Percentiles rank a stretch among this genome's conserved stretches.
Conservation (phyloP, 2,329 filamentous ascomycete species). For the Penicillium palitans region DNA sequence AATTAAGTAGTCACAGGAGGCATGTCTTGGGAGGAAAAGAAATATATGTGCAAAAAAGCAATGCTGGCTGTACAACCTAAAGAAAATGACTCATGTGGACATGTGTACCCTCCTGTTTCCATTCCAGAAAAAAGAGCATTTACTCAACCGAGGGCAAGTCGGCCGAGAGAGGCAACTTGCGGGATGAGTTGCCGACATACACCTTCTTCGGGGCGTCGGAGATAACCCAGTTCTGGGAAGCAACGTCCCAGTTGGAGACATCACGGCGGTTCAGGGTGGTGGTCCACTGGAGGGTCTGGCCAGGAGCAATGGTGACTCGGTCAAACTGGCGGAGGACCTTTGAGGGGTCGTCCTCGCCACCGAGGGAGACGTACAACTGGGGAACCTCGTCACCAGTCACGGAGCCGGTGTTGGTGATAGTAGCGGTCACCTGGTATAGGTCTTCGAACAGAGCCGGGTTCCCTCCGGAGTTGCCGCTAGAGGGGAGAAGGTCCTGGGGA, state of each 20-base stretch:
- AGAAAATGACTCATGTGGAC: not conserved
- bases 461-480: slow-evolving; percentile 60
- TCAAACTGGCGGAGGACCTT: slow-evolving; percentile 77
- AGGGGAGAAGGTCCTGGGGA: slow-evolving; percentile 57
- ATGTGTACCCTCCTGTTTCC: not conserved
- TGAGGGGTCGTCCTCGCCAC: slow-evolving; percentile 69
- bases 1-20: not conserved
- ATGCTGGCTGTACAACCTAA: slow-evolving; percentile 2
- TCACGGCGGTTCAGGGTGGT: slow-evolving; percentile 75
- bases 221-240: slow-evolving; percentile 79
- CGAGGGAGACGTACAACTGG: slow-evolving; percentile 72
- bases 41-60: slow-evolving; percentile 9
- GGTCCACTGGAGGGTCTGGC: slow-evolving; percentile 65
- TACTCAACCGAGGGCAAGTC: slow-evolving; percentile 34
- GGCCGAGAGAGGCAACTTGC: slow-evolving; percentile 54
- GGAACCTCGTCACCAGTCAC: slow-evolving; percentile 54
- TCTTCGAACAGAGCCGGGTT: slow-evolving; percentile 57
- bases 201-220: slow-evolving; percentile 58
- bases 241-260: slow-evolving; percentile 81
- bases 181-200: slow-evolving; percentile 60
- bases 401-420: slow-evolving; percentile 53
- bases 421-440: slow-evolving; percentile 51
- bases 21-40: not conserved
- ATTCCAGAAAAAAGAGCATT: not conserved
- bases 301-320: slow-evolving; percentile 68